Base-by-base conservation (phyloP, 108 stramenopile species). In the Fragilariopsis cylindrus region DNA sequence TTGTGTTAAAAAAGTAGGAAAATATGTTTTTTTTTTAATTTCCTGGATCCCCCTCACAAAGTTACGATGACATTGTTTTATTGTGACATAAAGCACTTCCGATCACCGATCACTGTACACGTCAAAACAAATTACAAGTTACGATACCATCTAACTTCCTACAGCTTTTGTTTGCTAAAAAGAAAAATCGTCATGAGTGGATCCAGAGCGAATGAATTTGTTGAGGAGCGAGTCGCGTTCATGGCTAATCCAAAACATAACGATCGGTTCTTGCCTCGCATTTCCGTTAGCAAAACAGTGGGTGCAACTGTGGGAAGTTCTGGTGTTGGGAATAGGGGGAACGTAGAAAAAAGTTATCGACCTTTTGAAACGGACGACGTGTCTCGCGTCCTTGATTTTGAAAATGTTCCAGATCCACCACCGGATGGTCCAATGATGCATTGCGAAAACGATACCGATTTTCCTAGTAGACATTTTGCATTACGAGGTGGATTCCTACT, bases 331-430 rank as follows among this genome's bases (percentile, higher is more conserved):
- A n/a, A 4, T 15, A 19, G 68, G 11, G 70, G 60, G 16, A 71
- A 57, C 18, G 77, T 85, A 11, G 85, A 80, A 43, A 82, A 77
- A 60, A 60, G 60, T 57, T 72, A 80, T 71, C 83, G 88, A 2
- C 66, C 76, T 9, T 86, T 89, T 63, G 60, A 74, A 52, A 66
- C 77, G 40, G 66, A 75, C 19, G 90, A 92, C 45, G 81, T 94
- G n/a, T 69, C 77, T 40, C 89, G 93, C 13, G 86, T 94, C 12
- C 76, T 94, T 76, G 93, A 94, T 66, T 91, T 81, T 73, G 75
- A 86, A 50, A 75, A 78, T 57, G 78, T 85, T 67, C 76, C 82
- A 18, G 87, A 87, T 69, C 81, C 88, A 39, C 90, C 89, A 4
- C 74, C 86, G 11, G 85, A 81, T 57, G 87, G 86, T 8, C 69